These are phyloP conservation scores for Neodidymelliopsis sp. DNA, from an alignment of 2,329 filamentous ascomycete species.

Conservation along the genomic window DNA sequence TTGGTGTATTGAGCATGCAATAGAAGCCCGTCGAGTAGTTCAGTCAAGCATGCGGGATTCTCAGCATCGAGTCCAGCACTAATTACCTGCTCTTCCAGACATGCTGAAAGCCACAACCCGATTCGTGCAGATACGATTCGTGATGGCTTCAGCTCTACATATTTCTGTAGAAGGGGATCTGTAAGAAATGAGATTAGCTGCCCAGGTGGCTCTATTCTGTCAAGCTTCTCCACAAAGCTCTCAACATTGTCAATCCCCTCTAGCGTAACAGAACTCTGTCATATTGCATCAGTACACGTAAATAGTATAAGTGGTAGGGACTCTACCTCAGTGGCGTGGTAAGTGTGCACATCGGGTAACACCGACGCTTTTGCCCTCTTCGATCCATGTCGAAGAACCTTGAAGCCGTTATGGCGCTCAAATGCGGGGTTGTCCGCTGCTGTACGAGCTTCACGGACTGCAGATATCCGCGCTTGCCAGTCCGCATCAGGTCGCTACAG, in stretches of 20 bases:
- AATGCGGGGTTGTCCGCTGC: constrained; percentile 50
- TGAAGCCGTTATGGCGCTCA: constrained; percentile 64
- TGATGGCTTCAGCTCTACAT: constrained; percentile 63
- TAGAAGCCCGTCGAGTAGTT: constrained; percentile 44
- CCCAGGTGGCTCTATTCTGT: constrained; percentile 81
- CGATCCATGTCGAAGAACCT: constrained; percentile 63
- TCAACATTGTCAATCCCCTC: constrained; percentile 79
- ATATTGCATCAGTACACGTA: constrained; percentile 17
- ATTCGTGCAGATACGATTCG: constrained; percentile 39
- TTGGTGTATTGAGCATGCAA: constrained; percentile 47
- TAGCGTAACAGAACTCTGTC: constrained; percentile 58
- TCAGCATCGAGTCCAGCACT: constrained; percentile 23
- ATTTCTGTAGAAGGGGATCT: constrained; percentile 80
- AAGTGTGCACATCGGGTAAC: constrained; percentile 75
- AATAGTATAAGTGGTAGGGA: constrained; percentile 6
- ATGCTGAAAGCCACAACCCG: constrained; percentile 48
- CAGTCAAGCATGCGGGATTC: constrained; percentile 32
- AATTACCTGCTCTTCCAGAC: constrained; percentile 47
- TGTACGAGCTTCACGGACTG: constrained; percentile 68
- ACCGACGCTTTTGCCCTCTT: constrained; percentile 60
- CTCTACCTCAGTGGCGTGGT: constrained; percentile 69
- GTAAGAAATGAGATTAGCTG: constrained; percentile 79
- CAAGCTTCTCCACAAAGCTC: constrained; percentile 74
- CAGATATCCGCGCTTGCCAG: constrained; percentile 73
- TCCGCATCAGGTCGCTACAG: constrained; percentile 71